Evolutionary conservation across 306 rosid species (phyloP).

Genomic region (Corylus americana): DNA sequence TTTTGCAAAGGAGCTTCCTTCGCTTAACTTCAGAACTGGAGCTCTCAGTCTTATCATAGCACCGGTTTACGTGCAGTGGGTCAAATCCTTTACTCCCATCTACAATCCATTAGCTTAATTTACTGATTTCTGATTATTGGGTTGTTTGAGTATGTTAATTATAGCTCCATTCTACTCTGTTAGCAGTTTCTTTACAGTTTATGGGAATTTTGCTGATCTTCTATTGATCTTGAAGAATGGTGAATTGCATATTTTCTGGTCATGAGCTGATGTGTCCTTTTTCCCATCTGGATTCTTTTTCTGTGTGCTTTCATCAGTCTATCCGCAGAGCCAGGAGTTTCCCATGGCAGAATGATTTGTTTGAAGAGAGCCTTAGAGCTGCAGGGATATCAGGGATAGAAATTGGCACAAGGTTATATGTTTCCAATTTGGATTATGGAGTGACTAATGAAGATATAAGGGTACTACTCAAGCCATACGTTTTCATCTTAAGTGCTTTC

Average conservation of each 20-base stretch:
- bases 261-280: slow-evolving; percentile 80
- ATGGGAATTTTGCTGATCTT: slow-evolving; percentile 36
- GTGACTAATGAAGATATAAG: slow-evolving; percentile 98
- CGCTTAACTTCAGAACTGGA: slow-evolving; percentile 43
- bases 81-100: slow-evolving; percentile 45
- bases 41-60: slow-evolving; percentile 50
- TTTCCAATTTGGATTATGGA: slow-evolving; percentile 94
- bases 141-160: slow-evolving; percentile 33
- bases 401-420: slow-evolving; percentile 85
- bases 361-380: slow-evolving; percentile 97
- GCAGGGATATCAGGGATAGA: slow-evolving; percentile 89
- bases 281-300: slow-evolving; percentile 73
- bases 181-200: slow-evolving; percentile 38
- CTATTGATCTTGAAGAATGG: slow-evolving; percentile 65
- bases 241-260: slow-evolving; percentile 67
- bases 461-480: slow-evolving; percentile 65
- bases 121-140: slow-evolving; percentile 40
- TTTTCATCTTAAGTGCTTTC: slow-evolving; percentile 51
- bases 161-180: slow-evolving; percentile 36
- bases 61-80: slow-evolving; percentile 53
- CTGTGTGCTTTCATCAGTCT: slow-evolving; percentile 88
- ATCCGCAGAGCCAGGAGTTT: slow-evolving; percentile 78
- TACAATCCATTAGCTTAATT: slow-evolving; percentile 35
- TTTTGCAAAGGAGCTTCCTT: slow-evolving; percentile 46
- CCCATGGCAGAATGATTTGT: slow-evolving; percentile 87